Percentiles rank a stretch among this genome's conserved stretches.
phyloP scores from a whole-genome alignment of 2,329 filamentous ascomycete genomes.

The Phaeosphaeriaceae sp. region DNA sequence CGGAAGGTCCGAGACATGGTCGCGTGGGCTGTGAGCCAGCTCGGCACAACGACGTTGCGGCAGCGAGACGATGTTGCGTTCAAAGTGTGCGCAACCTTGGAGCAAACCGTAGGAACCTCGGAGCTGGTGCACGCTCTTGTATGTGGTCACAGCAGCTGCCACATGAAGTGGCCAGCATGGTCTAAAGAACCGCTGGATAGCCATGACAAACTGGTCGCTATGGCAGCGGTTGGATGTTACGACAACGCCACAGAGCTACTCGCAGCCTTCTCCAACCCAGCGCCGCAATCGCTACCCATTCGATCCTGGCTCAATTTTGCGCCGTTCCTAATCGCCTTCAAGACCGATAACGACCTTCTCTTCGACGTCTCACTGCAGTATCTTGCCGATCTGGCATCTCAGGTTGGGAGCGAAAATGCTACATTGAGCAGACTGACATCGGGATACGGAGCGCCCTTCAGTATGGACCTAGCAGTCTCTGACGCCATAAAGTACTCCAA shows the following conservation, averaged over 20 bases:
- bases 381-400: neutral
- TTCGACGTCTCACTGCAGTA: neutral
- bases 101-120: neutral
- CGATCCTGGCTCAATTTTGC: neutral
- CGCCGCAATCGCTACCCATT: neutral
- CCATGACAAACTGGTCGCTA: neutral
- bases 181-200: neutral
- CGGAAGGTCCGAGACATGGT: slow-evolving; percentile 2
- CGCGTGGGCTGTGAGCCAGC: neutral
- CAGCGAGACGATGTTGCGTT: neutral
- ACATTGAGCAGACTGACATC: neutral
- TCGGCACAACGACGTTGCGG: neutral
- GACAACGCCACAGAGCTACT: neutral
- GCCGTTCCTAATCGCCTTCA: neutral
- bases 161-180: neutral
- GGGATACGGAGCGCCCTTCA: neutral
- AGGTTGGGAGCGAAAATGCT: neutral
- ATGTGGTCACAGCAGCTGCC: neutral
- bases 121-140: neutral
- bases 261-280: neutral
- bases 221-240: neutral
- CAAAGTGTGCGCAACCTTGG: neutral
- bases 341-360: neutral
- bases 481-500: neutral
- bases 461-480: neutral